Conservation (phyloP, 2,329 filamentous ascomycete genomes). For the Sclerotinia glacialis region DNA sequence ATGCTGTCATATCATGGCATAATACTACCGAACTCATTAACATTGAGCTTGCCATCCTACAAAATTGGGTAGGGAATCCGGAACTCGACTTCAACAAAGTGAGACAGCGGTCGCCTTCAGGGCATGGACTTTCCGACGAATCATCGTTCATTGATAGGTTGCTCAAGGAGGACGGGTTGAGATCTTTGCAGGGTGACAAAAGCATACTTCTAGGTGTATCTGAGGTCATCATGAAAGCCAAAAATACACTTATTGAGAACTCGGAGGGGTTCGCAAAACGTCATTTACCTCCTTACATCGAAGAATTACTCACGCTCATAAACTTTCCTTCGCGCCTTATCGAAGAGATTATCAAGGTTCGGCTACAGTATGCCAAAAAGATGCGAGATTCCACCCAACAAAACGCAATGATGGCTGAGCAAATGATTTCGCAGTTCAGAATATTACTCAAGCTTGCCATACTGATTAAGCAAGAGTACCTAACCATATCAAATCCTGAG, state of each 20-base stretch:
- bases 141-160: constrained; percentile 91
- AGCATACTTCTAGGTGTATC: constrained; percentile 85
- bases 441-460: constrained; percentile 89
- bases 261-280: constrained; percentile 80
- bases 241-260: constrained; percentile 84
- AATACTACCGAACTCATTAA: constrained; percentile 97
- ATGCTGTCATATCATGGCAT: constrained; percentile 91
- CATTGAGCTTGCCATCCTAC: constrained; percentile 84
- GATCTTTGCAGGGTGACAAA: constrained; percentile 81
- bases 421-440: constrained; percentile 97
- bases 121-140: constrained; percentile 78
- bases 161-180: constrained; percentile 91
- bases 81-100: constrained; percentile 86
- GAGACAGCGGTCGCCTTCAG: constrained; percentile 64
- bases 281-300: constrained; percentile 92
- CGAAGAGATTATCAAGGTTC: constrained; percentile 91
- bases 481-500: constrained; percentile 78
- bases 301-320: constrained; percentile 91
- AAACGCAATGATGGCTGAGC: constrained; percentile 89
- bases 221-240: constrained; percentile 87
- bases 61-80: constrained; percentile 95
- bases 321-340: constrained; percentile 96
- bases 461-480: constrained; percentile 86
- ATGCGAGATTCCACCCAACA: constrained; percentile 95
- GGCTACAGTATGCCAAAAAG: constrained; percentile 85